Percentiles rank a stretch among this genome's conserved stretches.
Conservation (phyloP, 441 rosid genomes). For the Mallotus japonicus region DNA sequence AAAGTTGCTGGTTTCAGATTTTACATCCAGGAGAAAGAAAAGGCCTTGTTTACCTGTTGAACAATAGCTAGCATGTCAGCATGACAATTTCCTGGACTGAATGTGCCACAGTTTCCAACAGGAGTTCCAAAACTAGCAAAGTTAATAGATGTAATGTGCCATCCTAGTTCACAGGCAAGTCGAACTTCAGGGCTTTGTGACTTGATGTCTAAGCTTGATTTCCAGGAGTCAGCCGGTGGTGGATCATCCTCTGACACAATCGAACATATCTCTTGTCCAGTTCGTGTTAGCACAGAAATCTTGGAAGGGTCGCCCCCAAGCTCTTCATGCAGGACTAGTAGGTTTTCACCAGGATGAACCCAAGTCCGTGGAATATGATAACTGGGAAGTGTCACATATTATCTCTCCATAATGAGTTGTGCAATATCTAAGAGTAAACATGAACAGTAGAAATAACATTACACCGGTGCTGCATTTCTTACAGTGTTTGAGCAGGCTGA, state of each 20-base stretch:
- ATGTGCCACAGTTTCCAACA: slow-evolving; percentile 51
- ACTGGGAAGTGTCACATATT: slow-evolving; percentile 32
- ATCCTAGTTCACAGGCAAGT: slow-evolving; percentile 51
- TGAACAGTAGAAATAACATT: background rate
- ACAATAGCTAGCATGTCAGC: slow-evolving; percentile 33
- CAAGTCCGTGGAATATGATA: slow-evolving; percentile 64
- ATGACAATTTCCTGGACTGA: slow-evolving; percentile 46
- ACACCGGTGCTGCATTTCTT: slow-evolving; percentile 18
- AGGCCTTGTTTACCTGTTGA: slow-evolving; percentile 37
- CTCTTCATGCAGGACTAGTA: slow-evolving; percentile 62
- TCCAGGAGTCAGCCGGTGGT: slow-evolving; percentile 49
- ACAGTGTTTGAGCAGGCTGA: slow-evolving; percentile 65
- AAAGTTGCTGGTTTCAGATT: background rate
- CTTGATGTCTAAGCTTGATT: slow-evolving; percentile 29
- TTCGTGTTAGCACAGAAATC: slow-evolving; percentile 37
- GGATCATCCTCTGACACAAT: slow-evolving; percentile 55
- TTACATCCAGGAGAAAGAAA: background rate
- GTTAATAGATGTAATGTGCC: slow-evolving; percentile 45
- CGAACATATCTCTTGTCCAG: slow-evolving; percentile 53
- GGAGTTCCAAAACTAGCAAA: slow-evolving; percentile 65
- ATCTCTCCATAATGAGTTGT: slow-evolving; percentile 2
- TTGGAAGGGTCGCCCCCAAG: slow-evolving; percentile 58
- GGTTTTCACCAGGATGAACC: slow-evolving; percentile 51
- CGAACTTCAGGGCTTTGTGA: slow-evolving; percentile 41
- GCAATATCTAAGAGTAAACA: background rate